Evolutionary conservation across 345 rosid species (phyloP), one percentile per base, ranked within the genome.

Genomic region (Salix koriyanagi): DNA sequence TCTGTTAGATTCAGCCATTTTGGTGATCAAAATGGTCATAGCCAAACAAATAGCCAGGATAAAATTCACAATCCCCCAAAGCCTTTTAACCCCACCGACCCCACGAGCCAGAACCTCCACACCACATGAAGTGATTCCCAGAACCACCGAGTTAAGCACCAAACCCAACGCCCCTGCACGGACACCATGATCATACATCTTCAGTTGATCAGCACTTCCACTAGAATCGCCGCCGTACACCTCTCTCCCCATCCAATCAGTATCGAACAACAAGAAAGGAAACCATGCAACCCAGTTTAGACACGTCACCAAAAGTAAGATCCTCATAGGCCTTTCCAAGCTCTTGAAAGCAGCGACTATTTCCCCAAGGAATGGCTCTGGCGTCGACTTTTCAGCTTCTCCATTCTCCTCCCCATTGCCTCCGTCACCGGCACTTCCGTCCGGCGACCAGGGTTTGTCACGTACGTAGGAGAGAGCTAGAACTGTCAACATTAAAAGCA

Each of bases 161-260:
- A 94, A 85, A 4, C 98, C 98, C 78, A 92, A 75, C 16, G 98
- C 86, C 13, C 98, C 98, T 1, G 92, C 88, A 28, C 90, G 85
- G 7, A 94, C 97, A 1, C 98, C 98, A 5, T 61, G 81, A 60
- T 87, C 86, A 75, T 92, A 94, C 65, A 89, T 25, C 52, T 60
- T 79, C 76, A 75, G 54, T 66, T 76, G 69, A 5, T 26, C 74
- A 4, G 72, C 73, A 1, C 32, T 32, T 4, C 91, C 91, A 11
- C 72, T 75, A 0, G 92, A 79, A 75, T 78, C 67, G 2, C 98
- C 98, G 1, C 98, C 98, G 88, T 87, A 94, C 67, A 94, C 94
- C 75, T 94, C 95, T 32, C 92, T 81, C 25, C 97, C 98, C 93
- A 91, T 88, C 98, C 97, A 94, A 25, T 94, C 97, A 8, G 98